A percentile compares a stretch with the other conserved stretches of the same genome.
phyloP scores from a whole-genome alignment of 148 eudicot genomes.

The Chenopodium quinoa region DNA sequence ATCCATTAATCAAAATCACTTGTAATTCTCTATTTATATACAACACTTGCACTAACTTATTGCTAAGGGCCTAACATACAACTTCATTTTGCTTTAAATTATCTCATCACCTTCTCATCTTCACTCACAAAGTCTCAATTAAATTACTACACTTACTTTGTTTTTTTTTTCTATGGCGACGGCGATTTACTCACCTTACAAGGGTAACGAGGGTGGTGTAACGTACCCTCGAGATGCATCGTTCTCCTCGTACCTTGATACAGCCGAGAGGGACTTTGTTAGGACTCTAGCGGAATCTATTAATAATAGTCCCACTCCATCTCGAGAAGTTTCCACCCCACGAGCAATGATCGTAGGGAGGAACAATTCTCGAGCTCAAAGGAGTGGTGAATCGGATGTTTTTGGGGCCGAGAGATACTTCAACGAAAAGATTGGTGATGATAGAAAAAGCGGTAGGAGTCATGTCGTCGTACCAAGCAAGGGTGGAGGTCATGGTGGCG shows the following conservation, averaged over 20 bases:
- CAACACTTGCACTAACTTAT: background rate
- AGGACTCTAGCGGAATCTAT: conserved; percentile 37
- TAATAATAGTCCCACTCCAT: conserved; percentile 27
- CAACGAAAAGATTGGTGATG: conserved; percentile 26
- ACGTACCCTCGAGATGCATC: conserved; percentile 60
- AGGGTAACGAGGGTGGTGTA: conserved; percentile 15
- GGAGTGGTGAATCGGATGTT: conserved; percentile 44
- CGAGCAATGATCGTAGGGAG: conserved; percentile 11
- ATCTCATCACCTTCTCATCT: background rate
- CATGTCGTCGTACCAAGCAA: background rate
- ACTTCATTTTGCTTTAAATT: background rate
- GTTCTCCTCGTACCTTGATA: conserved; percentile 64
- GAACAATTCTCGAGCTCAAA: conserved; percentile 12
- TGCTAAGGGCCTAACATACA: conserved; percentile 15
- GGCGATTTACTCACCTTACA: conserved; percentile 26
- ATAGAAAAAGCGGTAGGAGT: conserved; percentile 13
- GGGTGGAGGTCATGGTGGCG: background rate
- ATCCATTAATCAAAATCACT: background rate
- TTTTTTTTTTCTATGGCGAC: conserved; percentile 32
- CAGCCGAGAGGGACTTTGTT: conserved; percentile 48
- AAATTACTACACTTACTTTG: no score
- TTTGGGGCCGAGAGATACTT: conserved; percentile 69
- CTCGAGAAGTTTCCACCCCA: conserved; percentile 22
- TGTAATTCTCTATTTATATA: conserved; percentile 1
- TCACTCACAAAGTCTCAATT: background rate